A percentile compares a stretch with the other conserved stretches of the same genome.
Evolutionary conservation across 371 early-diverging fungal species (phyloP).

Genomic region (Haplosporangium sp.): DNA sequence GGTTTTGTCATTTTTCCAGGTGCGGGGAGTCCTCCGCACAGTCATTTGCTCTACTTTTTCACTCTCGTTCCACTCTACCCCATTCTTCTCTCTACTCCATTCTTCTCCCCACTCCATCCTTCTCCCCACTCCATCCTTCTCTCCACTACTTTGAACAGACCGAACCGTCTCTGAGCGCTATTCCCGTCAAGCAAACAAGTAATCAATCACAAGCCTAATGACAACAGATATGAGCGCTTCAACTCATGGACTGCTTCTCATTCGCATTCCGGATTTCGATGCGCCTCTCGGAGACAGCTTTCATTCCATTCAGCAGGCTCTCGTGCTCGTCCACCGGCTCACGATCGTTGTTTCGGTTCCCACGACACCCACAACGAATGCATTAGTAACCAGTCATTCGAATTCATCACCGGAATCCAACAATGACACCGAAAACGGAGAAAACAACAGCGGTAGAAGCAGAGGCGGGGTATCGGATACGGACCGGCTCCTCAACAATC

Average conservation of each 20-base stretch:
- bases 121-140: too few species aligned
- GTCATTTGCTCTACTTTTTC: too few species aligned
- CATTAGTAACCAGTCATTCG: too few species aligned
- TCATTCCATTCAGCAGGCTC: conserved; percentile 33
- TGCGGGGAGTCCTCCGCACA: too few species aligned
- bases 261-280: conserved; percentile 31
- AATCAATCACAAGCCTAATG: neutral
- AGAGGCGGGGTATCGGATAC: neutral
- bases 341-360: conserved; percentile 33
- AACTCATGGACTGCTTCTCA: conserved; percentile 38
- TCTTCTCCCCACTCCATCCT: too few species aligned
- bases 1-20: too few species aligned
- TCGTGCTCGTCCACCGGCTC: conserved; percentile 30
- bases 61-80: too few species aligned
- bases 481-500: neutral
- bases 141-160: too few species aligned
- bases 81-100: too few species aligned
- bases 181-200: too few species aligned
- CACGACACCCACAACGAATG: neutral
- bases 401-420: neutral
- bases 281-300: conserved; percentile 39
- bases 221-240: conserved; percentile 5
- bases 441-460: neutral
- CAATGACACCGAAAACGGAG: neutral
- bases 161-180: too few species aligned